Evolutionary conservation across 148 eudicot genomes (phyloP), one percentile per base, ranked within the genome.

Genomic region (Chenopodium suecicum): DNA sequence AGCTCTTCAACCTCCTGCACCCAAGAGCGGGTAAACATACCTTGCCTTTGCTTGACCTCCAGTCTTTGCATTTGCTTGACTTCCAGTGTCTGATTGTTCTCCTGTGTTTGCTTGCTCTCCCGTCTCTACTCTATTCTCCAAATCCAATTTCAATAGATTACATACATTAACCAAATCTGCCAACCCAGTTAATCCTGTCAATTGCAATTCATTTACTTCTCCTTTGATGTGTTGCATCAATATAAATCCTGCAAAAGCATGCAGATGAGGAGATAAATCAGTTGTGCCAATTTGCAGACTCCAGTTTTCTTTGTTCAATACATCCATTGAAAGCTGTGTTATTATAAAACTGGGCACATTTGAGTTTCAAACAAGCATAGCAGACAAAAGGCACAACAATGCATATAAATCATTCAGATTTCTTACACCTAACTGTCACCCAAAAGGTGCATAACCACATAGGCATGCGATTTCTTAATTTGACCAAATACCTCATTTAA

Each of bases 141-240:
- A 46, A 73, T 87, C 83, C 14, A 81, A 73, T 27, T 85, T 86
- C 64, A 88, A 75, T 50, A 89, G 23, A 79, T 81, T 91, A 80
- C 87, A 82, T 54, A 83, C 75, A 27, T 86, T 86, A 31, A 89
- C 65, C 34, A 84, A 76, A 19, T 78, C 78, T 64, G 79, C 81
- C 54, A 80, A 84, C 44, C 80, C 84, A n/a, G 56, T 79, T 83
- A 84, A 75, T 77, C 80, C 83, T 22, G 88, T 84, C 82, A 73
- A 75, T 68, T 87, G 80, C 63, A 44, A 72, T 68, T 84, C 88
- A 78, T 83, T 82, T 32, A 87, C 72, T 66, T 85, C 74, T 50
- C 81, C 89, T 85, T 85, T 89, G 31, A 82, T 82, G 83, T 82
- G 67, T 44, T 88, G 88, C 90, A 91, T 84, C 75, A 89, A 72